Base-by-base conservation (phyloP, 129 eudicot genomes). In the Escallonia herrerae region DNA sequence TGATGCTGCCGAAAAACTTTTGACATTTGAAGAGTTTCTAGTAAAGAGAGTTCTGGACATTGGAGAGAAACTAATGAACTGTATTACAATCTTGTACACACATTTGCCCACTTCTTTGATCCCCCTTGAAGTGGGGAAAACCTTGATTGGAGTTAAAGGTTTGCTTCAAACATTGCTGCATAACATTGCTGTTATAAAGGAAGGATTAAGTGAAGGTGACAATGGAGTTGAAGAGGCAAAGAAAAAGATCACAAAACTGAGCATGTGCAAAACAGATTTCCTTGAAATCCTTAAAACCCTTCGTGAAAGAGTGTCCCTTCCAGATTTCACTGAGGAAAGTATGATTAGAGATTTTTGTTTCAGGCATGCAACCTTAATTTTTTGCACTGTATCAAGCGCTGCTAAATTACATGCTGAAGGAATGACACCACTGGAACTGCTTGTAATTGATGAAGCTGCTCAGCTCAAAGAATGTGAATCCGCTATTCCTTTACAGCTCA, bases 391-490 rank as follows among this genome's bases (percentile, higher is more conserved):
- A 6, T 87, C 95, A 13, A 80, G 84, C 78, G 80, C 94, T n/a
- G 52, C 46, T 40, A 84, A 70, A 38, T 11, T 85, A 74, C 70
- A 65, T 13, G 59, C 41, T 2, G 65, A 57, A 9, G 72, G 60
- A n/a, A 41, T 55, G 40, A 67, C 46, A 14, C 83, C 84, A 0
- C 10, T 82, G 7, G 76, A 90, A 8, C 22, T 84, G 66, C 61
- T 84, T 48, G 77, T 87, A 11, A 61, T 90, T 42, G 95, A 87
- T 76, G 97, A 90, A 75, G 90, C 97, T 69, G 95, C 94, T 42
- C 97, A 87, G 72, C 67, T 91, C 8, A 91, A 87, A 64, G 94
- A 91, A 72, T 84, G 95, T 72, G 95, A 90, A 65, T 84, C 97
- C 43, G n/a, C 73, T 13, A 79, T 87, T 58, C 93, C 95, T 7